Percentiles rank a stretch among this genome's conserved stretches.
phyloP scores from a whole-genome alignment of 495 filamentous ascomycete species.

The Hypomontagnella submonticulosa region DNA sequence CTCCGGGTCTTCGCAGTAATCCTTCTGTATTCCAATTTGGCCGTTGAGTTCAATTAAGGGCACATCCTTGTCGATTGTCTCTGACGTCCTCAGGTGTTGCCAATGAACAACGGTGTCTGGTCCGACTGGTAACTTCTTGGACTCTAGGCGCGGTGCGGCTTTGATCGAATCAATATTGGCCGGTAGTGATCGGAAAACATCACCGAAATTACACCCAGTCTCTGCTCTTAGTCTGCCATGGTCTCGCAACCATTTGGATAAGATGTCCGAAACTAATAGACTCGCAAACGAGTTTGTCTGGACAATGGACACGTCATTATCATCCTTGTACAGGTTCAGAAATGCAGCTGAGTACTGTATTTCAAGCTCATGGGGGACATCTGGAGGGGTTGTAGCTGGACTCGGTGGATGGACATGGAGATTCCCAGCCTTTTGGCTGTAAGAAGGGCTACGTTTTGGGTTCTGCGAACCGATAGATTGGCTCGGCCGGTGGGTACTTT shows the following conservation, averaged over 20 bases:
- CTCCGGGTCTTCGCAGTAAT: slow-evolving; percentile 75
- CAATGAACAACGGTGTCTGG: slow-evolving; percentile 64
- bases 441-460: slow-evolving; percentile 65
- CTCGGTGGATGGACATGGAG: slow-evolving; percentile 62
- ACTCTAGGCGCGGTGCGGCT: slow-evolving; percentile 51
- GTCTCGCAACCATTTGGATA: slow-evolving; percentile 79
- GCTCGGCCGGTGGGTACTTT: slow-evolving; percentile 77
- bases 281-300: slow-evolving; percentile 74
- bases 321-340: slow-evolving; percentile 73
- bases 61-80: slow-evolving; percentile 67
- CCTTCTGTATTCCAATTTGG: slow-evolving; percentile 79
- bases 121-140: slow-evolving; percentile 58
- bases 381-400: slow-evolving; percentile 65
- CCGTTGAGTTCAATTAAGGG: slow-evolving; percentile 90
- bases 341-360: slow-evolving; percentile 80
- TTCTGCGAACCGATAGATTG: slow-evolving; percentile 73
- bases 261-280: slow-evolving; percentile 71
- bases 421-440: slow-evolving; percentile 52
- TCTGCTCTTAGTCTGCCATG: slow-evolving; percentile 60
- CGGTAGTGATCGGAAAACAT: slow-evolving; percentile 63
- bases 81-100: slow-evolving; percentile 73
- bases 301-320: slow-evolving; percentile 64
- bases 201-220: slow-evolving; percentile 53
- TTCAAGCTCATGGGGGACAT: slow-evolving; percentile 63
- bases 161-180: slow-evolving; percentile 52